Percentiles rank a stretch among this genome's conserved stretches.
Evolutionary conservation across 139 green algal genomes (phyloP).

Genomic region (Mychonastes homosphaera): DNA sequence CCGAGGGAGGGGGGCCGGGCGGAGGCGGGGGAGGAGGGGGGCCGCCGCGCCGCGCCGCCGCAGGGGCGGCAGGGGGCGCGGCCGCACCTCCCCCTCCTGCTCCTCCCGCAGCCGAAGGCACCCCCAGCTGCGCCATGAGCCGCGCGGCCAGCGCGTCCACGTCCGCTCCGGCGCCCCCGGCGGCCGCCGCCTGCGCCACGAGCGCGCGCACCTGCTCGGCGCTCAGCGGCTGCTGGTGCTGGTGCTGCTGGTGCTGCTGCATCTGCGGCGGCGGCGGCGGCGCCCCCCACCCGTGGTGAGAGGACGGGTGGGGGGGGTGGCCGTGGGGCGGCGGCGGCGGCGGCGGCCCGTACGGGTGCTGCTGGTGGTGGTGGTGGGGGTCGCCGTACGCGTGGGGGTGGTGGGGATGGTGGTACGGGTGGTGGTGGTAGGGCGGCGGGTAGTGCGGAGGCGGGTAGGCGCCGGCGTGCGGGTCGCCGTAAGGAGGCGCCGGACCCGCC

Average conservation of each 20-base stretch:
- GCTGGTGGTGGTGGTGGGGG: too few relatives aligned
- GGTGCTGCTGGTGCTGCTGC: background rate
- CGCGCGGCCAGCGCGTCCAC: conserved; percentile 50
- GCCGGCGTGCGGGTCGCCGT: conserved; percentile 5
- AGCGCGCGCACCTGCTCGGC: background rate
- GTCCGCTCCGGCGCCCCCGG: conserved; percentile 33
- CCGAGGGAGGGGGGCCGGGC: too few relatives aligned
- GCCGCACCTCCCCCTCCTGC: background rate
- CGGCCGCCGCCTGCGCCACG: conserved; percentile 18
- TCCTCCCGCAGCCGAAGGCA: background rate
- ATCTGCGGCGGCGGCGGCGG: conserved; percentile 8
- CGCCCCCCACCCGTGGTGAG: too few relatives aligned
- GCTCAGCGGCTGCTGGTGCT: background rate
- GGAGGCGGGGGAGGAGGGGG: too few relatives aligned
- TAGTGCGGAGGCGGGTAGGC: background rate
- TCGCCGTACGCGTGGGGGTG: too few relatives aligned
- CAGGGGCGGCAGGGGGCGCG: too few relatives aligned
- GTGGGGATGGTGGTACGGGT: too few relatives aligned
- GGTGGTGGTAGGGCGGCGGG: background rate
- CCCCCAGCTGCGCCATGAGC: conserved; percentile 56
- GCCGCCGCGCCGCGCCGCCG: too few relatives aligned
- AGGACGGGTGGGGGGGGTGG: too few relatives aligned
- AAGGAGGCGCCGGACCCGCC: background rate
- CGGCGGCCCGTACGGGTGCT: too few relatives aligned
- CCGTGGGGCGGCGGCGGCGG: too few relatives aligned